These are phyloP conservation scores for Termitomyces sp. DNA, from an alignment of 768 basidiomycete species.

Conservation along the genomic window DNA sequence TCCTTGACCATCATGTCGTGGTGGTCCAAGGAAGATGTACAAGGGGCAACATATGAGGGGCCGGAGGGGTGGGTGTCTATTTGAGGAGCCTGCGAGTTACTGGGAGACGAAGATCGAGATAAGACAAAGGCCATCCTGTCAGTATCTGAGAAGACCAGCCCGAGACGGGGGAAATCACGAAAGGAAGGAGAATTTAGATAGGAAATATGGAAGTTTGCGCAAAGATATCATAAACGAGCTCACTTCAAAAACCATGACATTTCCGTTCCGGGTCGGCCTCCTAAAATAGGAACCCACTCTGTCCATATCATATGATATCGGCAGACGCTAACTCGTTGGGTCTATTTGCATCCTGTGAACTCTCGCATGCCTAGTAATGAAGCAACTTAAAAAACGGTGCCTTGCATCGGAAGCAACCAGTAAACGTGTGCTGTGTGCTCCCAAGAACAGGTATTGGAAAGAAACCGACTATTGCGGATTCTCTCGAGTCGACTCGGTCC, in stretches of 20 bases:
- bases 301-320: not conserved
- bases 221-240: not conserved
- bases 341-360: not conserved
- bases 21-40: slow-evolving; percentile 4
- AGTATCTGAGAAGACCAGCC: slow-evolving; percentile 1
- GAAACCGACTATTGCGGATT: not conserved
- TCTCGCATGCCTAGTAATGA: not conserved
- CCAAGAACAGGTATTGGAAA: too few relatives aligned
- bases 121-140: slow-evolving; percentile 19
- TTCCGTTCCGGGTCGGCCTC: not conserved
- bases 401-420: too few relatives aligned
- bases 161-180: not conserved
- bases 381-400: not conserved
- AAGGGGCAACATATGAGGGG: slow-evolving; percentile 2
- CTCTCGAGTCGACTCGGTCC: not conserved
- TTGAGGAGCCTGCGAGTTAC: slow-evolving; percentile 5
- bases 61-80: slow-evolving; percentile 5
- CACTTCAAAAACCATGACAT: not conserved
- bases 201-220: not conserved
- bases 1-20: slow-evolving; percentile 36
- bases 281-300: not conserved
- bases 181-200: not conserved
- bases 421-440: not conserved
- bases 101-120: slow-evolving; percentile 16
- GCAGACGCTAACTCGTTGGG: not conserved